These are phyloP conservation scores for Annulohypoxylon nitens DNA, from an alignment of 495 filamentous ascomycete genomes.

Conservation along the genomic window DNA sequence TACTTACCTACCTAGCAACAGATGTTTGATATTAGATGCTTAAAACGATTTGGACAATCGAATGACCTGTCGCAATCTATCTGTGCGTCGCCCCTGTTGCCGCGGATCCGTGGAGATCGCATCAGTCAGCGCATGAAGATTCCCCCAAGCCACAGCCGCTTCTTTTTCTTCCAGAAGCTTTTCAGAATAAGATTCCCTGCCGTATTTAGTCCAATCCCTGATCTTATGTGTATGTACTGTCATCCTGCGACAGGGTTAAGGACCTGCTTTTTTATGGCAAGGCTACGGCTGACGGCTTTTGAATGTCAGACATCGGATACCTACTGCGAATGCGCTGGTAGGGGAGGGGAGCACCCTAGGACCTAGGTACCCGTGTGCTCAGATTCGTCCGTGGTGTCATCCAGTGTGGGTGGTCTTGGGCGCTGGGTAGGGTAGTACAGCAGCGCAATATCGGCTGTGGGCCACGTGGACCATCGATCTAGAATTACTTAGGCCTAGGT, in stretches of 20 bases:
- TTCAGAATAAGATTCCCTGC: conserved; percentile 21
- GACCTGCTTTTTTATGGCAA: conserved; percentile 6
- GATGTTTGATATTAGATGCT: conserved; percentile 1
- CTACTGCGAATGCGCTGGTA: not conserved
- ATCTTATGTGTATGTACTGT: not conserved
- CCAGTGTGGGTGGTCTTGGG: not conserved
- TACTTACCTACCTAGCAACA: not conserved
- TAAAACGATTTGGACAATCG: not conserved
- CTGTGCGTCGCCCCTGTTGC: conserved; percentile 9
- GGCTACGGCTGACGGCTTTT: conserved; percentile 13
- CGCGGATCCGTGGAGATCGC: conserved; percentile 17
- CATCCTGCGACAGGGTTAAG: not conserved
- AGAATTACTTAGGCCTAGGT: conserved; percentile 12
- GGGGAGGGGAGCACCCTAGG: conserved; percentile 2
- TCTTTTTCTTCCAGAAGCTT: conserved; percentile 35
- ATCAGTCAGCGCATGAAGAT: not conserved
- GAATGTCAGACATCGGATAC: conserved; percentile 9
- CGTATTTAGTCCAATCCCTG: conserved; percentile 34
- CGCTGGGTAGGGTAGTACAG: not conserved
- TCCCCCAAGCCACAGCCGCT: conserved; percentile 34
- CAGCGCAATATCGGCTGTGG: conserved; percentile 17
- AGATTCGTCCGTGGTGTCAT: conserved; percentile 4
- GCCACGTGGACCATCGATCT: conserved; percentile 38
- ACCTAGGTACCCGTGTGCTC: not conserved
- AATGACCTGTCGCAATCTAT: conserved; percentile 5